phyloP scores from a whole-genome alignment of 345 rosid species.

The Populus tremula region DNA sequence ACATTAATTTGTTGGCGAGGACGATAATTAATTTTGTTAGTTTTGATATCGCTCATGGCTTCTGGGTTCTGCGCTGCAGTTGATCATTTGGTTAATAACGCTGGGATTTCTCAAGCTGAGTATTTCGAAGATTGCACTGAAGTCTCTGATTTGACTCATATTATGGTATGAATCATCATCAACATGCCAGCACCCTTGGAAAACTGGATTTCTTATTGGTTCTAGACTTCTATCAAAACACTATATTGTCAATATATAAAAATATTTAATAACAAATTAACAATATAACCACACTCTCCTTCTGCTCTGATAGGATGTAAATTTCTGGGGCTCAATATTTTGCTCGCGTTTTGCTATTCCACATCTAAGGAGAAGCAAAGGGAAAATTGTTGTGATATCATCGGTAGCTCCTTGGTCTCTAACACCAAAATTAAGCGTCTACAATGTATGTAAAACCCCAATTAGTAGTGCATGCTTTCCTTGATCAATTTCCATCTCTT shows the following conservation, averaged over 20 bases:
- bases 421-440: slow-evolving; percentile 45
- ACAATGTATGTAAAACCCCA: slow-evolving; percentile 32
- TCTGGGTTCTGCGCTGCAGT: background rate
- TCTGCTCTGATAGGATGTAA: slow-evolving; percentile 23
- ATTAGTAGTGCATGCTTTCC: too few species aligned
- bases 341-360: slow-evolving; percentile 37
- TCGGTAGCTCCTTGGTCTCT: slow-evolving; percentile 43
- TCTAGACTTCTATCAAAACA: too few species aligned
- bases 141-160: background rate
- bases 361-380: slow-evolving; percentile 36
- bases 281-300: too few species aligned
- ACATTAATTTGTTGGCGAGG: too few species aligned
- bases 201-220: too few species aligned
- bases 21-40: too few species aligned
- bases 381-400: slow-evolving; percentile 49
- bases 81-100: slow-evolving; percentile 29
- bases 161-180: slow-evolving; percentile 1
- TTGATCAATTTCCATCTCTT: too few species aligned
- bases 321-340: slow-evolving; percentile 59
- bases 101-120: background rate
- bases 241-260: too few species aligned
- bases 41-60: too few species aligned
- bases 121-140: slow-evolving; percentile 2
- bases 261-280: too few species aligned
- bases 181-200: too few species aligned